A percentile compares a stretch with the other conserved stretches of the same genome.
Evolutionary conservation across 441 rosid species (phyloP).

Genomic region (Hura crepitans): DNA sequence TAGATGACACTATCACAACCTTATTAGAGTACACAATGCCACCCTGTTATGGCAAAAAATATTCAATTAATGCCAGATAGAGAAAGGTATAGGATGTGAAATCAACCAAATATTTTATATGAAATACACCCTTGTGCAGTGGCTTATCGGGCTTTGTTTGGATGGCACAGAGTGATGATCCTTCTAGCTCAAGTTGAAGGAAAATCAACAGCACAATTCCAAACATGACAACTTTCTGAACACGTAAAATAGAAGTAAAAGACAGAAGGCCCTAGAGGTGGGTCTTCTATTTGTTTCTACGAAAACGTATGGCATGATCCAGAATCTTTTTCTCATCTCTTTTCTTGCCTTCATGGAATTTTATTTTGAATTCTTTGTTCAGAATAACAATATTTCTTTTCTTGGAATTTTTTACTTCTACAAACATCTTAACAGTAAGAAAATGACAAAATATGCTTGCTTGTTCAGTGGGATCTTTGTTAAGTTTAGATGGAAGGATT

Average conservation of each 20-base stretch:
- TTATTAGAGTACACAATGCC: slow-evolving; percentile 77
- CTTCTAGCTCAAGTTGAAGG: neutral
- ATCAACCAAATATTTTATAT: neutral
- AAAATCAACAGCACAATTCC: neutral
- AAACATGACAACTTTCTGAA: neutral
- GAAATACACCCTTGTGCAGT: neutral
- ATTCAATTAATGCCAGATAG: slow-evolving; percentile 16
- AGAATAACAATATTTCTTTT: neutral
- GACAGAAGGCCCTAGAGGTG: slow-evolving; percentile 6
- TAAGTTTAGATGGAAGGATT: neutral
- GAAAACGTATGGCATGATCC: too few relatives aligned
- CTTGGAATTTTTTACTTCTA: neutral
- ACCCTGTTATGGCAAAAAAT: slow-evolving; percentile 54
- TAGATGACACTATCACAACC: slow-evolving; percentile 56
- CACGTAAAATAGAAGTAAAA: neutral
- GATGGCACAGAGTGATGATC: neutral
- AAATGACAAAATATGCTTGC: neutral
- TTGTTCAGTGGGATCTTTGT: neutral
- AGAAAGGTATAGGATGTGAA: slow-evolving; percentile 7
- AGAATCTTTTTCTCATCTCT: too few relatives aligned
- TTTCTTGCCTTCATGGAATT: too few relatives aligned
- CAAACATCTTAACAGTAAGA: neutral
- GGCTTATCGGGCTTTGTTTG: neutral
- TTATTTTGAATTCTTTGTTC: neutral
- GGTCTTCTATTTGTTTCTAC: neutral